Conservation (phyloP, 768 basidiomycete genomes). For the Amanita molliuscula region DNA sequence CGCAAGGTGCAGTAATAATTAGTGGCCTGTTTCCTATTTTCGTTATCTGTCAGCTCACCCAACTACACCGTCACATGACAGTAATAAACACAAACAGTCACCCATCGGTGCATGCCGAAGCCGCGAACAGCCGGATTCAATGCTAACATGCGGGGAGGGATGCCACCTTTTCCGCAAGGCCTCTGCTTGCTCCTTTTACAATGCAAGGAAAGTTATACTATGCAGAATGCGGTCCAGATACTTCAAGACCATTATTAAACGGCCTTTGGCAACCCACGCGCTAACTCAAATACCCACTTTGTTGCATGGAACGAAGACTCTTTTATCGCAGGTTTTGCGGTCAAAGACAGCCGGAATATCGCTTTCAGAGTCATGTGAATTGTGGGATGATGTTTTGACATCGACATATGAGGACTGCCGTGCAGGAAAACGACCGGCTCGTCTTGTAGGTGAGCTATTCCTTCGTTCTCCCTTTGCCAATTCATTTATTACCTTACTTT, state of each 20-base stretch:
- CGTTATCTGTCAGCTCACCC: too few species aligned
- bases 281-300: conserved; percentile 27
- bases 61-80: too few species aligned
- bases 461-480: not conserved
- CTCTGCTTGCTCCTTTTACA: not conserved
- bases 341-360: conserved; percentile 9
- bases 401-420: conserved; percentile 24
- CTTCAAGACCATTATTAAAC: not conserved
- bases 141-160: conserved; percentile 4
- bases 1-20: too few species aligned
- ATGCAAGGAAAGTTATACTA: not conserved
- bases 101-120: not conserved
- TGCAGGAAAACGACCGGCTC: conserved; percentile 24
- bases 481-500: not conserved
- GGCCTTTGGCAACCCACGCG: not conserved
- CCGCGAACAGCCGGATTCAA: not conserved
- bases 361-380: conserved; percentile 21
- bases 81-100: too few species aligned
- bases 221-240: not conserved
- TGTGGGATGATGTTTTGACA: conserved; percentile 38
- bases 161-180: not conserved
- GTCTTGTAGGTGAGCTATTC: conserved; percentile 35
- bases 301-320: conserved; percentile 35
- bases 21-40: too few species aligned
- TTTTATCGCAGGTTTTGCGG: conserved; percentile 36